Base-by-base conservation (phyloP, 352 stramenopile genomes). In the Salisapilia sapeloensis region DNA sequence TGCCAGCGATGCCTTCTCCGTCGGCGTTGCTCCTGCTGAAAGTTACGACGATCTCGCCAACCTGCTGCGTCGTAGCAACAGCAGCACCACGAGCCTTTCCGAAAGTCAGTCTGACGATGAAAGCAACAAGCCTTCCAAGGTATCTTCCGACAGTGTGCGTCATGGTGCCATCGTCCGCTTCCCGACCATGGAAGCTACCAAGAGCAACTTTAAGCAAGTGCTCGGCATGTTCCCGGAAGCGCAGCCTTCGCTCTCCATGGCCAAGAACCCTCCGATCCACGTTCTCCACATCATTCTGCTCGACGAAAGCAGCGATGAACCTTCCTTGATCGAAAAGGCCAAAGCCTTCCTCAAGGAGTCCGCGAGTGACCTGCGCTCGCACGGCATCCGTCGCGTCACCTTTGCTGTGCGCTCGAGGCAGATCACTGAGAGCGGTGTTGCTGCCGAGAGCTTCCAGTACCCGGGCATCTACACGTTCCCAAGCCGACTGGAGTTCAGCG, bases 381-480 rank as follows among this genome's bases (percentile, higher is more conserved):
- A 80, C 61, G 80, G 84, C 46, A 81, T 94, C 29, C 79, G 79
- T 29, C 79, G 81, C 24, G 71, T 93, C 38, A 92, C 79, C 30
- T 92, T 94, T 39, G 75, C 72, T 3, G 66, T 87, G 22, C 69
- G 74, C 23, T 66, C 76, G n/a, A n/a, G n/a, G 13, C 63, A 70
- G 43, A 46, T 53, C 35, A 44, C 54, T 19, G 33, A 56, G 36
- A 28, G 28, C 49, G 14, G 45, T 61, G 13, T 48, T 57, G 43
- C 60, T 23, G 56, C 46, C 18, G 66, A 86, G 18, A 62, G 77
- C 49, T 71, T 71, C 31, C 53, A 79, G 40, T 92, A 89, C 53
- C 76, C 76, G 16, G 70, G 76, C 32, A 89, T 92, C 43, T 92
- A 92, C 69, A 92, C 76, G 38, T 92, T 92, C 59, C 67, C 72